Evolutionary conservation across 108 stramenopile species (phyloP).

Genomic region (Fragilaria radians): DNA sequence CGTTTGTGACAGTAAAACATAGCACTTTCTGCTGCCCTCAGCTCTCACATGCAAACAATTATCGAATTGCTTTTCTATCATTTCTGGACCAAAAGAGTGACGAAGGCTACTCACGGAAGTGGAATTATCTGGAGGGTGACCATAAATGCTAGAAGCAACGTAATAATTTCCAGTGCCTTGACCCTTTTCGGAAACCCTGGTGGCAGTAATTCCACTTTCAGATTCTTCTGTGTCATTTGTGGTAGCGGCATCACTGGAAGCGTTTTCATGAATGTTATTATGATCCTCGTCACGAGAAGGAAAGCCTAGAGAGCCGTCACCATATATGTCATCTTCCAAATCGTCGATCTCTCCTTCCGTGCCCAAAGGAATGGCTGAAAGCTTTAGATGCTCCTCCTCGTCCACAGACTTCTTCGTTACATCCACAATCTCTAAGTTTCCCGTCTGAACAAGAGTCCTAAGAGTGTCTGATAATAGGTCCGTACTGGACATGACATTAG

Average conservation of each 20-base stretch:
- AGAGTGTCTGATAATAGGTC: slow-evolving; percentile 8
- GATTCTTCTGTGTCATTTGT: neutral
- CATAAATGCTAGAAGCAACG: slow-evolving; percentile 39
- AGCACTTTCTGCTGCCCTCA: slow-evolving; percentile 73
- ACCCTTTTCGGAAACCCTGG: slow-evolving; percentile 8
- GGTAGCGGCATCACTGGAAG: slow-evolving; percentile 4
- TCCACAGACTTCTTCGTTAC: slow-evolving; percentile 76
- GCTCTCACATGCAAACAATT: slow-evolving; percentile 78
- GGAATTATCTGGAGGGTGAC: slow-evolving; percentile 48
- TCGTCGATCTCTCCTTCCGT: slow-evolving; percentile 2
- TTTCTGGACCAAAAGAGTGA: slow-evolving; percentile 65
- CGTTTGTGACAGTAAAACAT: slow-evolving; percentile 65
- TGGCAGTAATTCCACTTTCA: neutral
- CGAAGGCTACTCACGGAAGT: slow-evolving; percentile 51
- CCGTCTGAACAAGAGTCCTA: slow-evolving; percentile 44
- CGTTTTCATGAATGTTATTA: slow-evolving; percentile 3
- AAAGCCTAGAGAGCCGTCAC: slow-evolving; percentile 4
- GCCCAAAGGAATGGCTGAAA: neutral
- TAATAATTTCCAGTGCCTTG: slow-evolving; percentile 21
- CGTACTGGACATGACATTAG: slow-evolving; percentile 1
- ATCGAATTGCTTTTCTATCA: slow-evolving; percentile 73
- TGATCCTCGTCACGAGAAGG: slow-evolving; percentile 1
- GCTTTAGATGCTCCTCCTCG: slow-evolving; percentile 24
- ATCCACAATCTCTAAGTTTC: slow-evolving; percentile 70
- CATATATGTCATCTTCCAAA: neutral